Base-by-base conservation (phyloP, 352 stramenopile genomes). In the Globisporangium paddicum region DNA sequence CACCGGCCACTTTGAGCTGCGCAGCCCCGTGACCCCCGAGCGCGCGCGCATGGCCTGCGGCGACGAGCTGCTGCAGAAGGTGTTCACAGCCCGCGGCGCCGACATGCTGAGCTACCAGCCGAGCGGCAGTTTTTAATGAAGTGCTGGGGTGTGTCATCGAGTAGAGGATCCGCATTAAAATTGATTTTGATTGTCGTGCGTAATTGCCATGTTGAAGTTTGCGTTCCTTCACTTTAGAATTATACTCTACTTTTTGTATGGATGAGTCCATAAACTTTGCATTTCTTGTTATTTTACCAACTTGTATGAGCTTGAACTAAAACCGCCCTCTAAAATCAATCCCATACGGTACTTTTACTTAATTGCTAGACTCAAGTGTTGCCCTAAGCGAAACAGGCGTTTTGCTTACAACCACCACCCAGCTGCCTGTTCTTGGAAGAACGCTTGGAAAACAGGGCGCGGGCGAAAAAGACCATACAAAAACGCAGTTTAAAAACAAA, bases 11-110 rank as follows among this genome's bases (percentile, higher is more conserved):
- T 95, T 94, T 60, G 71, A 82, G 45, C 59, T 97, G 26, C 70
- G 77, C 19, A 89, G 81, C 21, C 88, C 89, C 9, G 81, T 93
- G 30, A 96, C 88, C 7, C 69, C 82, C 0, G 86, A 96, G 64
- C 72, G 83, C 30, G 86, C 86, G 57, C 84, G 87, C 58, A 95
- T 96, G 84, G 86, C 86, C 18, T 91, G 82, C 47, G 76, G 69
- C 42, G 82, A 91, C 41, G 66, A 79, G 48, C 59, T 89, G 57
- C 69, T 89, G 21, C 62, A 82, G 41, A 91, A 89, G 62, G 77
- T 91, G 26, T 89, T 91, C 37, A 72, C 57, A 3, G 77, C 76
- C 6, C 79, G 79, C 37, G 73, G 70, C 54, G 72, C 65, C n/a
- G 78, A 89, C 58, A 82, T 88, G 71, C 38, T 69, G 41, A 63